Evolutionary conservation across 2,329 filamentous ascomycete genomes (phyloP).

Genomic region (Penicillium brevicompactum): DNA sequence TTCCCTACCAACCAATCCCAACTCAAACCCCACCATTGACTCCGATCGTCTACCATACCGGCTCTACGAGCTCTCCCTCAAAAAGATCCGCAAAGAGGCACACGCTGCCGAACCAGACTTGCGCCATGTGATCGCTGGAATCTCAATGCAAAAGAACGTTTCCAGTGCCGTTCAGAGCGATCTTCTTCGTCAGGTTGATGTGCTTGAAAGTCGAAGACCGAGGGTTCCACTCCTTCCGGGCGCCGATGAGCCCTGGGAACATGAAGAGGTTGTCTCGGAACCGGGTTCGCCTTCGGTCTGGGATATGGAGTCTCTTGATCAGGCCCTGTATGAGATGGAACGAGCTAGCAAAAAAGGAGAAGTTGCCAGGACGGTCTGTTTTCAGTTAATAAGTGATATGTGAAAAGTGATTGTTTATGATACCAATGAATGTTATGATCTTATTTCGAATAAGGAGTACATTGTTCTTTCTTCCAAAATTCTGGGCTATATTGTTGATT

Average conservation of each 20-base stretch:
- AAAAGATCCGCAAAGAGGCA: slow-evolving; percentile 26
- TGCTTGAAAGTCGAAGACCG: slow-evolving; percentile 11
- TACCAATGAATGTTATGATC: background rate
- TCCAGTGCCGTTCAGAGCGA: slow-evolving; percentile 14
- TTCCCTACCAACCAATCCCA: background rate
- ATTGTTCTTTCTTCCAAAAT: background rate
- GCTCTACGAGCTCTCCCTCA: slow-evolving; percentile 23
- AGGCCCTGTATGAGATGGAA: slow-evolving; percentile 18
- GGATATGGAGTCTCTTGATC: slow-evolving; percentile 18
- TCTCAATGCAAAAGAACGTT: slow-evolving; percentile 19
- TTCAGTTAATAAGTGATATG: slow-evolving; percentile 21
- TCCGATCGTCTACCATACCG: slow-evolving; percentile 25
- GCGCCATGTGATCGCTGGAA: slow-evolving; percentile 22
- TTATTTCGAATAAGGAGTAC: background rate
- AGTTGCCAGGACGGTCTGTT: slow-evolving; percentile 20
- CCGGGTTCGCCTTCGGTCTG: background rate
- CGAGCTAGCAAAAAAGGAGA: slow-evolving; percentile 15
- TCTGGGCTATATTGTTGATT: no score
- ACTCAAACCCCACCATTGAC: slow-evolving; percentile 11
- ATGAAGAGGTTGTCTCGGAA: slow-evolving; percentile 1
- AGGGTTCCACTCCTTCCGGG: slow-evolving; percentile 14
- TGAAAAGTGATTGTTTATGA: background rate
- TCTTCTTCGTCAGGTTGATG: slow-evolving; percentile 14
- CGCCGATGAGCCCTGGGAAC: slow-evolving; percentile 11
- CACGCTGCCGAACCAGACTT: slow-evolving; percentile 22